Evolutionary conservation across 768 basidiomycete species (phyloP), one percentile per base, ranked within the genome.

Genomic region (Lactifluus rugatus): DNA sequence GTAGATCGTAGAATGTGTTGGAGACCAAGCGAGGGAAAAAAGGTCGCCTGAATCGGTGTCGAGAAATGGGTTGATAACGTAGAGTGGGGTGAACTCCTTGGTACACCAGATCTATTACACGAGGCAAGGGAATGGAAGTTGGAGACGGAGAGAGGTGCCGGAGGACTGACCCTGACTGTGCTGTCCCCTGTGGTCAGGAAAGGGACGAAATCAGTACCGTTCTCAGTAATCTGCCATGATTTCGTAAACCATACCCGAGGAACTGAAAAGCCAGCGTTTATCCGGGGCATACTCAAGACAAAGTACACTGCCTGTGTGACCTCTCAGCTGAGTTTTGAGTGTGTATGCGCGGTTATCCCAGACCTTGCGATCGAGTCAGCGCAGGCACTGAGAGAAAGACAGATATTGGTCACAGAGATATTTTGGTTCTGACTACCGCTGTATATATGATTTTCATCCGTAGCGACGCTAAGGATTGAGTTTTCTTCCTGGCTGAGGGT

Each of bases 31-130:
- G 0, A 95, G 75, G 37, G 87, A 91, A 72, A 90, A 94, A 31
- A 95, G 78, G 67, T 95, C 93, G 21, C 93, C 93, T 4, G 92
- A 83, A 28, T 82, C 84, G 2, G 82, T 83, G 64, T 92, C 91
- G 44, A 83, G 73, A 66, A 89, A 87, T 0, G 93, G 89, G 51
- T 82, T 75, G 34, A 96, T 76, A 52, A 89, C 74, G 64, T 87
- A 89, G 42, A 94, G 70, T 8, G 81, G 79, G 9, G 75, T 70
- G 11, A 94, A 76, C 0, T 79, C 80, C 11, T 72, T 73, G 2
- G 91, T 89, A 28, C 81, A 87, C 93, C 93, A 96, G 42, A 93
- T 79, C 89, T 93, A 64, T 3, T 25, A 37, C 34, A 17, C 25
- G 25, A 42, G 17, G 26, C 3, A n/a, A 23, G 17, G 4, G 8